Percentiles rank a stretch among this genome's conserved stretches.
Conservation (phyloP, 257 asterid genomes). For the Nicotiana noctiflora region DNA sequence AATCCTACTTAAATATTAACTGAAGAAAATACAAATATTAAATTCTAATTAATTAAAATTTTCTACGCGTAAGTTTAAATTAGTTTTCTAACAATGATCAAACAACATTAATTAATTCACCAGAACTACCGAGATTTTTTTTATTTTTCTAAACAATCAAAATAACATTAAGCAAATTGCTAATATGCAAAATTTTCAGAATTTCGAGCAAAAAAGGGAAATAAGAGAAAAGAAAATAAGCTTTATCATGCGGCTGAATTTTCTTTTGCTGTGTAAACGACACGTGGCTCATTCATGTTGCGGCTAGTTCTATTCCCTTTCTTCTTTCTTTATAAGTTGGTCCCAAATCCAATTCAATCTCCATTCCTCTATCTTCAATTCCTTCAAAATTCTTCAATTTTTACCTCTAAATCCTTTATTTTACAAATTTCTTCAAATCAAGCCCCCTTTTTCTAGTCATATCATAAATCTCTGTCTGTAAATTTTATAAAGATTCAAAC, state of each 20-base stretch:
- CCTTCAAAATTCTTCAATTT: background rate
- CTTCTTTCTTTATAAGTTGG: background rate
- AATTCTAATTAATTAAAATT: no score
- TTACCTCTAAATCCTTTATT: background rate
- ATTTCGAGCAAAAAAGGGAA: background rate
- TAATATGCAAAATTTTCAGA: background rate
- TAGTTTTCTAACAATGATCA: no score
- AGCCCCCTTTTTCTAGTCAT: background rate
- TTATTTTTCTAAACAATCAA: no score
- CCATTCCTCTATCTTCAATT: background rate
- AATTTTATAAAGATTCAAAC: background rate
- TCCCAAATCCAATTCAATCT: background rate
- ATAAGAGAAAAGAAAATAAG: background rate
- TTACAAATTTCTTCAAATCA: background rate
- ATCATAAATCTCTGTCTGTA: background rate
- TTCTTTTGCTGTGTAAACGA: background rate
- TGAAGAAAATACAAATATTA: no score
- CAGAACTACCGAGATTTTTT: no score
- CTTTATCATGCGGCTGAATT: conserved; percentile 2
- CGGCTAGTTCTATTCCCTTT: background rate
- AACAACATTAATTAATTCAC: no score
- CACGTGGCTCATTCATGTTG: conserved; percentile 22
- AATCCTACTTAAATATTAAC: no score
- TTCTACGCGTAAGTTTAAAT: no score
- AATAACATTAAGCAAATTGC: background rate